Base-by-base conservation (phyloP, 176 grass and related monocot species). In the Aegilops umbellulata region DNA sequence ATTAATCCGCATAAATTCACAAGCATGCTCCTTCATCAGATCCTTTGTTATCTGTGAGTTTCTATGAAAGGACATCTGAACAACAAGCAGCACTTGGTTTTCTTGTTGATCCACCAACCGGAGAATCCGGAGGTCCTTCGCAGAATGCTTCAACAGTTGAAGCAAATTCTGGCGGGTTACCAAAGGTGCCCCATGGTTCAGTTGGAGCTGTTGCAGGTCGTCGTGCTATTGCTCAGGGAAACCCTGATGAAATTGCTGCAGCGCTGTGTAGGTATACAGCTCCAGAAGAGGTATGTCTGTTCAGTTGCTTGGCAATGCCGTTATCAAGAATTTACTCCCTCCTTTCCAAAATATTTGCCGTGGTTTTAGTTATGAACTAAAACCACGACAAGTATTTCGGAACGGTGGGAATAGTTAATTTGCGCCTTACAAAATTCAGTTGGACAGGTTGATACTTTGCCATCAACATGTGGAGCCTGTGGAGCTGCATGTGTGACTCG, bases 391-490 rank as follows among this genome's bases (percentile, higher is more conserved):
- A 47, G 13, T 47, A 15, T 47, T 47, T 47, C 13, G 13, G 44
- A 47, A 47, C 13, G 4, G 13, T 15, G 44, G 44, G 44, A 47
- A 13, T 47, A 51, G 47, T 51, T 51, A 19, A 53, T 53, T 53
- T 41, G 14, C 30, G 51, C 22, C 81, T 83, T 81, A 82, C 24
- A 83, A 77, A 85, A 86, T 77, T 89, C 42, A 82, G 20, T 74
- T 76, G 69, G 41, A 64, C 90, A 98, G 96, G 96, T 98, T 76
- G 93, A 95, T 47, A 95, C 86, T 70, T 86, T 98, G 75, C 96
- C 96, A 74, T 95, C 93, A 71, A 91, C 90, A 55, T 95, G 93
- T 84, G 88, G 92, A 42, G 96, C 96, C 74, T 98, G 96, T 89
- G 88, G 82, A 84, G 34, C 49, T 19, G 49, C 49, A 19, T 92